These are phyloP conservation scores for Spencermartinsiella europaea DNA, from an alignment of 805 yeast species.

Conservation along the genomic window DNA sequence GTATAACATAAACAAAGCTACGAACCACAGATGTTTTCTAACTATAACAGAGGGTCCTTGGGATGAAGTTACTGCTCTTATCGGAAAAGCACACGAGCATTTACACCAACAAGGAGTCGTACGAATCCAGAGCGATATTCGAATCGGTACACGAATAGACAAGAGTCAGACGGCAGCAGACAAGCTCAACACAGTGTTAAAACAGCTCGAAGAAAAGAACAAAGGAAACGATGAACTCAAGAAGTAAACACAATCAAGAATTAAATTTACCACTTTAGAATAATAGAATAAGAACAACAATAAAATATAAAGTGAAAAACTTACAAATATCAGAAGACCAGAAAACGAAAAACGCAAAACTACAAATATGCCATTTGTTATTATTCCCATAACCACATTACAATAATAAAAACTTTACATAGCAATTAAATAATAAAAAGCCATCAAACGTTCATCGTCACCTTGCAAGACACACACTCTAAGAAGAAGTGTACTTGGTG, in stretches of 20 bases:
- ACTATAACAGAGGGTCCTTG: slow-evolving; percentile 66
- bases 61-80: slow-evolving; percentile 75
- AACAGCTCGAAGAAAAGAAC: slow-evolving; percentile 9
- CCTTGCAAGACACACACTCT: too few species aligned
- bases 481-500: slow-evolving; percentile 80
- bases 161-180: slow-evolving; percentile 68
- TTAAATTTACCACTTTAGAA: too few species aligned
- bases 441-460: too few species aligned
- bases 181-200: slow-evolving; percentile 55
- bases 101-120: slow-evolving; percentile 69
- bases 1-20: neutral
- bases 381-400: neutral
- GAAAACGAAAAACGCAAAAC: neutral
- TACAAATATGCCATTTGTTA: neutral
- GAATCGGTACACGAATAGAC: slow-evolving; percentile 82
- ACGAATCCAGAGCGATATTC: slow-evolving; percentile 78
- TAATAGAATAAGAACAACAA: neutral
- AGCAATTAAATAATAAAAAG: slow-evolving; percentile 6
- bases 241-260: neutral
- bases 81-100: slow-evolving; percentile 70
- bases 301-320: neutral
- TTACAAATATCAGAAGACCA: neutral
- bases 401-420: neutral
- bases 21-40: neutral
- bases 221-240: neutral